Conservation (phyloP, 495 filamentous ascomycete species). For the Astrothelium subdiscretum region DNA sequence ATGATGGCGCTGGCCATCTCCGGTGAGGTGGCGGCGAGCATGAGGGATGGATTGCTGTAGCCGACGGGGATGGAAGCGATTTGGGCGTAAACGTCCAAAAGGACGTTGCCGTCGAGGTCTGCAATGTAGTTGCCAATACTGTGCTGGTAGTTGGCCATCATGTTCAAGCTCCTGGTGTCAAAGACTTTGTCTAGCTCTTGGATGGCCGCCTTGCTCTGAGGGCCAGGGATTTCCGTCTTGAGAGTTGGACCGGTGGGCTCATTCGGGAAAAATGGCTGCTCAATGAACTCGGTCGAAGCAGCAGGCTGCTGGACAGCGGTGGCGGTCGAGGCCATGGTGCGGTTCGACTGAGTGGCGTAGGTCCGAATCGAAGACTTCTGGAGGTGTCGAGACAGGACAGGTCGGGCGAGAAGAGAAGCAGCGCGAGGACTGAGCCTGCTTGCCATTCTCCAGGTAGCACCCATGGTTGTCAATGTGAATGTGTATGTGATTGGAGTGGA, state of each 20-base stretch:
- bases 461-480: not conserved
- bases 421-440: not conserved
- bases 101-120: conserved; percentile 75
- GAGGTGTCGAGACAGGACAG: not conserved
- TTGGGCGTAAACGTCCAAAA: conserved; percentile 61
- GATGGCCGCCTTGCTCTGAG: conserved; percentile 58
- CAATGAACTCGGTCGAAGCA: conserved; percentile 2
- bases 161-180: conserved; percentile 86
- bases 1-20: conserved; percentile 78
- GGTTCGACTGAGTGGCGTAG: not conserved
- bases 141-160: conserved; percentile 73
- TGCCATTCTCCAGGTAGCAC: not conserved
- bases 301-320: not conserved
- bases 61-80: conserved; percentile 96
- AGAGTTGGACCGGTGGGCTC: conserved; percentile 69
- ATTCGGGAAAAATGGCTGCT: conserved; percentile 32
- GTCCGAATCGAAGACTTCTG: not conserved
- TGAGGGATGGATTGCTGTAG: conserved; percentile 84
- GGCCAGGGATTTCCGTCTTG: conserved; percentile 74
- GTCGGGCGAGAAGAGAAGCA: not conserved
- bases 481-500: not conserved
- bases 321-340: not conserved
- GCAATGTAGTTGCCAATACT: conserved; percentile 62
- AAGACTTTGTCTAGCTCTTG: conserved; percentile 74
- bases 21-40: conserved; percentile 54